Conservation (phyloP, 345 rosid species). For the Hibiscus tridactylites region DNA sequence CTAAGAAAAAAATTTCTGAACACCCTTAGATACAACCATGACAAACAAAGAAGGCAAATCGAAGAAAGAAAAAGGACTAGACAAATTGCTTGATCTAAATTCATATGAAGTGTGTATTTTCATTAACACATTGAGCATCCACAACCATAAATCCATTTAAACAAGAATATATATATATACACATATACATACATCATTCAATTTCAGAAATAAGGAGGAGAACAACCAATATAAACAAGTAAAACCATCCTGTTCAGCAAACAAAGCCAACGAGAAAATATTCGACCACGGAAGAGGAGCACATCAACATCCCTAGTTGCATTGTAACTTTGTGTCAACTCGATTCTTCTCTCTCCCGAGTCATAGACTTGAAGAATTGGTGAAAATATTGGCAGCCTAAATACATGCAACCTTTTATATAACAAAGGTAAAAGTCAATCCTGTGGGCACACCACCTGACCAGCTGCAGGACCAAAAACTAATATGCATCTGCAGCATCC, state of each 20-base stretch:
- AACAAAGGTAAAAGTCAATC: constrained; percentile 13
- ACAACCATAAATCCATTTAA: not conserved
- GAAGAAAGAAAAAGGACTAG: no score
- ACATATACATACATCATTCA: not conserved
- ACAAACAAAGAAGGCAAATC: no score
- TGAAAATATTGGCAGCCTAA: not conserved
- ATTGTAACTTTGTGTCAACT: not conserved
- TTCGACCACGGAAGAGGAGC: constrained; percentile 8
- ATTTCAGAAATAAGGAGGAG: not conserved
- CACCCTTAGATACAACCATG: no score
- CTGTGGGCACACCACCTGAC: constrained; percentile 11
- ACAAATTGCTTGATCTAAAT: no score
- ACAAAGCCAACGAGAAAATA: not conserved
- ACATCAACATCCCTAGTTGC: not conserved
- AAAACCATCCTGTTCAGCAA: not conserved
- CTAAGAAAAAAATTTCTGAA: no score
- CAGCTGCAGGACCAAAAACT: constrained; percentile 4
- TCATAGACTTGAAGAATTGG: not conserved
- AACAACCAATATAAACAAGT: constrained; percentile 10
- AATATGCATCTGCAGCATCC: constrained; percentile 13
- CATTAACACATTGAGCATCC: not conserved
- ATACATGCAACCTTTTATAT: constrained; percentile 18
- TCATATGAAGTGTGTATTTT: not conserved
- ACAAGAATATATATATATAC: not conserved
- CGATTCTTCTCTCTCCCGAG: not conserved